These are phyloP conservation scores for Colletotrichum filicis DNA, from an alignment of 2,329 filamentous ascomycete species.

Conservation along the genomic window DNA sequence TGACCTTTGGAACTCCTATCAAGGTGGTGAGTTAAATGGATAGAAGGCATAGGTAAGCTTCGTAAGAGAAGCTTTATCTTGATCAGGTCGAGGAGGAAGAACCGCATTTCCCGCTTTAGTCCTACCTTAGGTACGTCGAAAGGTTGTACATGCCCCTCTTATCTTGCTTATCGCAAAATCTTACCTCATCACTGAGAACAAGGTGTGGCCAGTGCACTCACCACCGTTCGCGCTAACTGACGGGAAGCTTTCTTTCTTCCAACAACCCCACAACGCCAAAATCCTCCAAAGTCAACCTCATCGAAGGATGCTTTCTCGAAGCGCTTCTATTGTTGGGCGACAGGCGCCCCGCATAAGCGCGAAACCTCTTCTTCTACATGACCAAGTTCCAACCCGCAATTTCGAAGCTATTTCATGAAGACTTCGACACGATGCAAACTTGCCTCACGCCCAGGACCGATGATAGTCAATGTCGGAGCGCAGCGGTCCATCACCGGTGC, in stretches of 20 bases:
- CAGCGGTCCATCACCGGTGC: not conserved
- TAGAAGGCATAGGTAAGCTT: not conserved
- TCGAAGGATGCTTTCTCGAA: constrained; percentile 3
- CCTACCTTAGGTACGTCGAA: too few relatives aligned
- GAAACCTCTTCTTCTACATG: not conserved
- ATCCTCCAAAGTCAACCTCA: constrained; percentile 23
- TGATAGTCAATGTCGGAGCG: not conserved
- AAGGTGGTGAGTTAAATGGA: not conserved
- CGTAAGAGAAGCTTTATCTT: too few relatives aligned
- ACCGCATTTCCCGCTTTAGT: too few relatives aligned
- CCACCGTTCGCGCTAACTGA: constrained; percentile 17
- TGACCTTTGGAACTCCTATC: not conserved
- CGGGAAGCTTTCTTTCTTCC: constrained; percentile 12
- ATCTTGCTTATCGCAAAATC: not conserved
- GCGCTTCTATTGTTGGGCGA: constrained; percentile 12
- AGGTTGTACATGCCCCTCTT: constrained; percentile 4
- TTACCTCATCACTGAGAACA: constrained; percentile 14
- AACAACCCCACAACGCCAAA: constrained; percentile 28
- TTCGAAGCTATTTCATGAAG: not conserved
- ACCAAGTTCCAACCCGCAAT: too few relatives aligned
- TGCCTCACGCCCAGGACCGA: not conserved
- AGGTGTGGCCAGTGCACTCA: constrained; percentile 34
- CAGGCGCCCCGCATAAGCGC: constrained; percentile 25
- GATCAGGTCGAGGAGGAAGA: not conserved
- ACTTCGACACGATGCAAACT: constrained; percentile 11